Conservation (phyloP, 2,329 filamentous ascomycete species). For the Teratosphaeria gauchensis region DNA sequence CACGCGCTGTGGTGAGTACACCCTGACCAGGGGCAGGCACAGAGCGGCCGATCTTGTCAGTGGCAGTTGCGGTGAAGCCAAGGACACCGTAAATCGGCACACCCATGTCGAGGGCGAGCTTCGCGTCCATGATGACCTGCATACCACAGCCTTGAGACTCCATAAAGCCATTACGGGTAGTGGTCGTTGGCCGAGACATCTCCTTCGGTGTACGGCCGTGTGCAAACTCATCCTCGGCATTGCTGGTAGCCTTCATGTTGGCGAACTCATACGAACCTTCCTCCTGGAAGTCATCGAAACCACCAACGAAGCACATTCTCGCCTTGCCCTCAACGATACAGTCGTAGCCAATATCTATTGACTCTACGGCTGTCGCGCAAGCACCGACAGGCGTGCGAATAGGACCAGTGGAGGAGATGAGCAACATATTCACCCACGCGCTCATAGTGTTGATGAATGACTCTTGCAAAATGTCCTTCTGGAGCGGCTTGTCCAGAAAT, state of each 20-base stretch:
- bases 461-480: conserved; percentile 98
- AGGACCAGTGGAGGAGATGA: conserved; percentile 90
- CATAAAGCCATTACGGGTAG: conserved; percentile 97
- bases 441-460: conserved; percentile 99
- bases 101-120: conserved; percentile 94
- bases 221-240: conserved; percentile 89
- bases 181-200: conserved; percentile 96
- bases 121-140: conserved; percentile 96
- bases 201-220: conserved; percentile 91
- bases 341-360: conserved; percentile 93
- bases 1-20: conserved; percentile 89
- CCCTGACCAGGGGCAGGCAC: conserved; percentile 94
- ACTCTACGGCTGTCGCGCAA: conserved; percentile 95
- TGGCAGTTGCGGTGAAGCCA: conserved; percentile 88
- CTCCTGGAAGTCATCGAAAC: conserved; percentile 98
- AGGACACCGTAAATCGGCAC: conserved; percentile 94
- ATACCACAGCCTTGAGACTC: conserved; percentile 98
- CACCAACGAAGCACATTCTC: conserved; percentile 92
- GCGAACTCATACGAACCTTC: conserved; percentile 99
- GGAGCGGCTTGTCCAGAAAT: conserved; percentile 90
- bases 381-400: conserved; percentile 98
- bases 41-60: conserved; percentile 97
- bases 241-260: conserved; percentile 99
- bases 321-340: conserved; percentile 98
- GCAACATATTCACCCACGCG: conserved; percentile 98